A percentile compares a stretch with the other conserved stretches of the same genome.
phyloP scores from a whole-genome alignment of 257 asterid species.

The Fraxinus pennsylvanica region DNA sequence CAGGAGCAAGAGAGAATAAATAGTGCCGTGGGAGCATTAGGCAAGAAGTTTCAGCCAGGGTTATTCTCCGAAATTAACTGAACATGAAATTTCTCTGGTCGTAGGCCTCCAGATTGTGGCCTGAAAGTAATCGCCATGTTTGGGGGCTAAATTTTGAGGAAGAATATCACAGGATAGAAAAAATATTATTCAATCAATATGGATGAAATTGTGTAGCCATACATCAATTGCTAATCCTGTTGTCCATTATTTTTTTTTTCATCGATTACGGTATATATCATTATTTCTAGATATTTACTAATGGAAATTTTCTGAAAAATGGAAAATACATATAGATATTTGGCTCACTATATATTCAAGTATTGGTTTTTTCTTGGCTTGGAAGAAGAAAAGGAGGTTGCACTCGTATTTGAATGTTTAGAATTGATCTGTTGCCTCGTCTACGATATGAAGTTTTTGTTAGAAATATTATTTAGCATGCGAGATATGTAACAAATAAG shows the following conservation, averaged over 20 bases:
- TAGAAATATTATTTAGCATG: too few species aligned
- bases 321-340: too few species aligned
- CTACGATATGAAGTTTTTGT: too few species aligned
- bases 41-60: constrained; percentile 47
- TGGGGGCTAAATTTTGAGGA: not conserved
- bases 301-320: not conserved
- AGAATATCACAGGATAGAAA: not conserved
- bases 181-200: not conserved
- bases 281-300: too few species aligned
- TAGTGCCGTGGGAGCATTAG: constrained; percentile 56
- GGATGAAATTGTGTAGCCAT: not conserved
- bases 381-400: too few species aligned
- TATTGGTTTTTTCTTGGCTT: too few species aligned
- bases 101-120: not conserved
- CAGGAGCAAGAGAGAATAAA: constrained; percentile 61
- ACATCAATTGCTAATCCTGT: not conserved
- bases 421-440: too few species aligned
- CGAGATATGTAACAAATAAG: too few species aligned
- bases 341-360: not conserved
- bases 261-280: too few species aligned
- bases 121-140: not conserved
- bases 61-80: constrained; percentile 45
- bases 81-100: not conserved
- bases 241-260: not conserved
- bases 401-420: too few species aligned